phyloP scores from a whole-genome alignment of 345 rosid species.

The Pugionium dolabratum region DNA sequence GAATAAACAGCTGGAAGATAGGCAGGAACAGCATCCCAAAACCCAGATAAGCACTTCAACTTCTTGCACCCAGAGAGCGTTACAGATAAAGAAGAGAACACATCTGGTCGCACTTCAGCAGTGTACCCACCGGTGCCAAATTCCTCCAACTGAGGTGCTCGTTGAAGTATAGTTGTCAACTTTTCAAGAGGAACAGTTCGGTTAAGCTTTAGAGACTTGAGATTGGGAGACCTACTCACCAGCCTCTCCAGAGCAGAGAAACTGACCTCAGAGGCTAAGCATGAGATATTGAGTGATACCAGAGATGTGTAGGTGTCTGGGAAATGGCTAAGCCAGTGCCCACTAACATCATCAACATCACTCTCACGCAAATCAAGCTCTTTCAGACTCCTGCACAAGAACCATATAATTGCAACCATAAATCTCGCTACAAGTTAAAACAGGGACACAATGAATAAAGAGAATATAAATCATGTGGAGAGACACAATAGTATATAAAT shows the following conservation, averaged over 20 bases:
- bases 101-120: slow-evolving; percentile 64
- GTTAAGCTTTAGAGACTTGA: slow-evolving; percentile 76
- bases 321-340: slow-evolving; percentile 88
- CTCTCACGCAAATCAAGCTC: slow-evolving; percentile 89
- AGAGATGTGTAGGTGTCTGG: slow-evolving; percentile 80
- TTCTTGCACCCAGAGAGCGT: slow-evolving; percentile 72
- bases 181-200: slow-evolving; percentile 74
- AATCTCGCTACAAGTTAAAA: neutral
- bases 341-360: slow-evolving; percentile 87
- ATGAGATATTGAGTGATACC: slow-evolving; percentile 80
- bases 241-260: slow-evolving; percentile 79
- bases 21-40: slow-evolving; percentile 86
- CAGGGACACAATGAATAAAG: neutral
- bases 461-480: neutral
- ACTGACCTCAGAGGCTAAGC: slow-evolving; percentile 71
- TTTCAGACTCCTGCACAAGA: slow-evolving; percentile 65
- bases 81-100: slow-evolving; percentile 50
- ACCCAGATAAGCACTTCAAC: slow-evolving; percentile 74
- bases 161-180: slow-evolving; percentile 57
- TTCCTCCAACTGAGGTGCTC: slow-evolving; percentile 82
- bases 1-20: slow-evolving; percentile 79
- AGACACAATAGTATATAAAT: no score
- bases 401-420: neutral
- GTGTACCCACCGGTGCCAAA: slow-evolving; percentile 74
- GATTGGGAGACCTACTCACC: slow-evolving; percentile 66